phyloP scores from a whole-genome alignment of 164 flowering plant genomes.

The Stephania japonica region DNA sequence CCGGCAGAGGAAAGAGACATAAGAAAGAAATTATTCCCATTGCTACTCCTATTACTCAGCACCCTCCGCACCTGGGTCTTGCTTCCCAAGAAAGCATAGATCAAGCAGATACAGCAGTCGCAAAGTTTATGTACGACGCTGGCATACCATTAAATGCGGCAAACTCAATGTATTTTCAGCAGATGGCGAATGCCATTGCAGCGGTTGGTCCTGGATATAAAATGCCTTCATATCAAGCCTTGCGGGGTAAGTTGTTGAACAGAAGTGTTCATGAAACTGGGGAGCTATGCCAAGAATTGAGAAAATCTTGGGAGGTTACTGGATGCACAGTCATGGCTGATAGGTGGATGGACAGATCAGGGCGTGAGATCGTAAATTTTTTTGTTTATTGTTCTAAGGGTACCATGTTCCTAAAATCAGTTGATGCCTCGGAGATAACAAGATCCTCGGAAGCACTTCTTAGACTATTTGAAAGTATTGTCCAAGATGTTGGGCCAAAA shows the following conservation, averaged over 20 bases:
- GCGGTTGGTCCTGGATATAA: slow-evolving; percentile 41
- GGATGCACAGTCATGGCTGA: slow-evolving; percentile 48
- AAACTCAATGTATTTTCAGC: slow-evolving; percentile 35
- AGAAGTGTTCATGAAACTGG: slow-evolving; percentile 25
- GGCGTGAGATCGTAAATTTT: slow-evolving; percentile 27
- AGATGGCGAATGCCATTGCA: slow-evolving; percentile 45
- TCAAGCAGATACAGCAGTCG: slow-evolving; percentile 42
- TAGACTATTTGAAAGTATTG: slow-evolving; percentile 32
- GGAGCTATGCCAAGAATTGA: slow-evolving; percentile 25
- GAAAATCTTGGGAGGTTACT: slow-evolving; percentile 37
- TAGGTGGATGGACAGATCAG: slow-evolving; percentile 31
- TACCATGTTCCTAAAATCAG: slow-evolving; percentile 33
- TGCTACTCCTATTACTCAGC: slow-evolving; percentile 28
- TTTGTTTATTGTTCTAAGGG: slow-evolving; percentile 34
- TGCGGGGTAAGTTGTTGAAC: slow-evolving; percentile 30
- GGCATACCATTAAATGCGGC: slow-evolving; percentile 35
- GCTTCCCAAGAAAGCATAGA: slow-evolving; percentile 31
- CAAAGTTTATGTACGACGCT: slow-evolving; percentile 37
- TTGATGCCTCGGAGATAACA: slow-evolving; percentile 38
- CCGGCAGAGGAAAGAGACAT: slow-evolving; percentile 22
- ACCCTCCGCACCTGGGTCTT: slow-evolving; percentile 18
- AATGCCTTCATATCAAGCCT: slow-evolving; percentile 34
- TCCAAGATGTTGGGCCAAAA: slow-evolving; percentile 41
- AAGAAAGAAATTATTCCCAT: slow-evolving; percentile 18
- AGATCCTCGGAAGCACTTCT: slow-evolving; percentile 25